A percentile compares a stretch with the other conserved stretches of the same genome.
These are phyloP conservation scores for Neurospora discreta DNA, from an alignment of 495 filamentous ascomycete species.

Conservation along the genomic window DNA sequence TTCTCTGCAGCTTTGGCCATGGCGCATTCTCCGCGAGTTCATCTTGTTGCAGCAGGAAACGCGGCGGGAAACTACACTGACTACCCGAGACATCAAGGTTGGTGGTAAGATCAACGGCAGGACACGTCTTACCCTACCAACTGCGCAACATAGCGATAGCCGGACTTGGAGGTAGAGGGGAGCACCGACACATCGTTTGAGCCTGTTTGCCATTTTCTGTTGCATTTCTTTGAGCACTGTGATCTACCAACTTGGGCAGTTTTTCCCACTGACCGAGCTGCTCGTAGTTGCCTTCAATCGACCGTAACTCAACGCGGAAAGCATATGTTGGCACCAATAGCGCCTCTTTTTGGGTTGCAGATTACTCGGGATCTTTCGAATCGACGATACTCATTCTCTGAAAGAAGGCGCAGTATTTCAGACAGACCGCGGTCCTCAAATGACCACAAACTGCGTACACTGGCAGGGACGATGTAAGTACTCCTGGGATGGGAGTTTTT, in stretches of 20 bases:
- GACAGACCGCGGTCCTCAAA: neutral
- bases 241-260: neutral
- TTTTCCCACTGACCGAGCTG: neutral
- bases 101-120: neutral
- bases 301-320: neutral
- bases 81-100: neutral
- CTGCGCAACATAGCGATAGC: neutral
- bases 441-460: neutral
- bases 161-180: neutral
- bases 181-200: neutral
- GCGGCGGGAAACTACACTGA: neutral
- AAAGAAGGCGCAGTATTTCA: neutral
- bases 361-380: neutral
- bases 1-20: neutral
- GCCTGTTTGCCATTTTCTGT: neutral
- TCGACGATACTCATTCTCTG: neutral
- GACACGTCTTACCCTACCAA: neutral
- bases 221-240: neutral
- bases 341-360: neutral
- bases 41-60: neutral
- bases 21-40: neutral
- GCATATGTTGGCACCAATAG: neutral
- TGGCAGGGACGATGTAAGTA: neutral
- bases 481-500: neutral
- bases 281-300: neutral